Conservation (phyloP, 768 basidiomycete species). For the Hypholoma sublateritium region DNA sequence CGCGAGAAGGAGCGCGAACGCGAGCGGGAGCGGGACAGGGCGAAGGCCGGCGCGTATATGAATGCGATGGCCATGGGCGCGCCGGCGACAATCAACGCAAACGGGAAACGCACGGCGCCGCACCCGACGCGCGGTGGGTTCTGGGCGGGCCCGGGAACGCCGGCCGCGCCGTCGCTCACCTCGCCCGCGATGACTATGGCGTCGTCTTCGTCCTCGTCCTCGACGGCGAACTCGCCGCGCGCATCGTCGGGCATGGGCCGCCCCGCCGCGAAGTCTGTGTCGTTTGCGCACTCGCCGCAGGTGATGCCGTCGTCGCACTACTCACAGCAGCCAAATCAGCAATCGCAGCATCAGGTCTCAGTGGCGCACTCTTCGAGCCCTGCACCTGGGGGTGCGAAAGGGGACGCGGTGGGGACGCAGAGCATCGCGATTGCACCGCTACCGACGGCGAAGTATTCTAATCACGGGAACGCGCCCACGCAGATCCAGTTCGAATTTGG, state of each 20-base stretch:
- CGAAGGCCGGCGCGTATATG: conserved; percentile 26
- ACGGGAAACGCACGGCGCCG: conserved; percentile 31
- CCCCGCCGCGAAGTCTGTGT: conserved; percentile 52
- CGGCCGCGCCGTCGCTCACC: conserved; percentile 10
- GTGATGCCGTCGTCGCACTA: conserved; percentile 10
- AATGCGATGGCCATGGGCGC: conserved; percentile 9
- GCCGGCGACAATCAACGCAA: conserved; percentile 24
- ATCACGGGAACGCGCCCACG: background rate
- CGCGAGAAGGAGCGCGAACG: conserved; percentile 32
- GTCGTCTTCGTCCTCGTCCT: background rate
- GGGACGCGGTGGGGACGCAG: background rate
- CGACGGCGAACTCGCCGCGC: conserved; percentile 6
- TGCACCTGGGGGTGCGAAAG: background rate
- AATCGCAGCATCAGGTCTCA: conserved; percentile 1
- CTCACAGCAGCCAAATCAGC: conserved; percentile 5
- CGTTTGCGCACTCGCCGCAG: conserved; percentile 37
- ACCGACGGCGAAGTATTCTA: background rate
- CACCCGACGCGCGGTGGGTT: conserved; percentile 15
- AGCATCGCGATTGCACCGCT: conserved; percentile 2
- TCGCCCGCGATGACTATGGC: conserved; percentile 1
- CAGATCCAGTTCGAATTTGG: conserved; percentile 15
- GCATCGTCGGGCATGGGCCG: conserved; percentile 27
- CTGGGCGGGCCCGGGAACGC: conserved; percentile 10
- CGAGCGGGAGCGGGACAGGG: conserved; percentile 27
- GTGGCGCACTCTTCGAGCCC: background rate